Percentiles rank a stretch among this genome's conserved stretches.
Conservation (phyloP, 331 rosid genomes). For the Malus hybrid region DNA sequence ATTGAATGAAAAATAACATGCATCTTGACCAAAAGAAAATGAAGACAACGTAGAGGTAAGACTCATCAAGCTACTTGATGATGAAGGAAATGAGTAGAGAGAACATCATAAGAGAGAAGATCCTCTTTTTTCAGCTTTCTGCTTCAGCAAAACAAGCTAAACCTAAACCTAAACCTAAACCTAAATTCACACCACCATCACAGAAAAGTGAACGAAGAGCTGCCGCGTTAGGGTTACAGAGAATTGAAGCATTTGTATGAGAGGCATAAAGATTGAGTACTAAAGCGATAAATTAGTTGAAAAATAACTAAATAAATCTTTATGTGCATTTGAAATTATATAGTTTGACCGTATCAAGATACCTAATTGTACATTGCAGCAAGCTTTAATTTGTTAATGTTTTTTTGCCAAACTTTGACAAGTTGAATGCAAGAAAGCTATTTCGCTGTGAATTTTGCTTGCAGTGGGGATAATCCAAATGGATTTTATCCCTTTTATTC, state of each 20-base stretch:
- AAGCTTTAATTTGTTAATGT: constrained; percentile 29
- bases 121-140: constrained; percentile 20
- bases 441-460: constrained; percentile 19
- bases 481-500: constrained; percentile 22
- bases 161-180: constrained; percentile 18
- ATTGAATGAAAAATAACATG: background rate
- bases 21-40: background rate
- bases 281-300: background rate
- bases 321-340: background rate
- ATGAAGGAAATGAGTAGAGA: constrained; percentile 21
- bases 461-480: constrained; percentile 22
- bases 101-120: background rate
- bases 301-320: background rate
- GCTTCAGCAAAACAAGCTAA: constrained; percentile 47
- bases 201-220: background rate
- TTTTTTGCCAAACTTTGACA: constrained; percentile 57
- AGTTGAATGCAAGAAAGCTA: constrained; percentile 32
- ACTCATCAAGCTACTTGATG: constrained; percentile 15
- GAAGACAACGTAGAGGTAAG: constrained; percentile 16
- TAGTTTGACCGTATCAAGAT: constrained; percentile 44
- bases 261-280: constrained; percentile 5
- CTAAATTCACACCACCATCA: constrained; percentile 16
- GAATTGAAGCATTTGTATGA: constrained; percentile 10
- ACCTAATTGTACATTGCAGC: constrained; percentile 28
- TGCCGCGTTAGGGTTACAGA: constrained; percentile 16